Base-by-base conservation (phyloP, 2,329 filamentous ascomycete species). In the Rhynchosporium graminicola region DNA sequence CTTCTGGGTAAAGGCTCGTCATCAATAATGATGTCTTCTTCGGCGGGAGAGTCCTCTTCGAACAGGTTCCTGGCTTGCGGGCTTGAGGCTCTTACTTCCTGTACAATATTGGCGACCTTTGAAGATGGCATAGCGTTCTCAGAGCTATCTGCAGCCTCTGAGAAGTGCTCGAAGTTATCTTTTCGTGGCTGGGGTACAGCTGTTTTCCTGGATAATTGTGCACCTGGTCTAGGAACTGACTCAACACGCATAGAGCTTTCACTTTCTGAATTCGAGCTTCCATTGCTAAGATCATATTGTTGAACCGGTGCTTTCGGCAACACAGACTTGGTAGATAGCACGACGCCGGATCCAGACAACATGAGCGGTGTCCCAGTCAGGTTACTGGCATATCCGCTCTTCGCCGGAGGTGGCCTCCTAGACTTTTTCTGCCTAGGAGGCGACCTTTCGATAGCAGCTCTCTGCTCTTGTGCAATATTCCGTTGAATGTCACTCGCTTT, bases 321-420 rank as follows among this genome's bases (percentile, higher is more conserved):
- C 36, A 33, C 43, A 29, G 46, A 29, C 38, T 38, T 51, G 9
- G 13, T 13, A 42, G 31, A 2, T 13, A 31, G 20, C 20, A 12
- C 42, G 36, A 13, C 6, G 29, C 29, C 56, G 8, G 64, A 62
- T 48, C 59, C 50, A 45, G 66, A 66, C 4, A 74, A 57, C 26
- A 64, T 60, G 42, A 73, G 64, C 15, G 66, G 60, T 31, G 67
- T 68, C 38, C 70, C 71, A 43, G 67, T 71, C 43, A 74, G 67
- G 40, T 65, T 70, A 45, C 67, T 70, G 43, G 72, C 72, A 63
- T 73, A 74, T 29, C 66, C 64, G 50, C 55, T 68, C n/a, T 65
- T 69, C 31, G 60, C 29, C 28, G 61, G 60, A 62, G 66, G 59
- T 4, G 60, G 63, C 58, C 52, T 69, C 33, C 55, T 62, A 31